Percentiles rank a stretch among this genome's conserved stretches.
phyloP scores from a whole-genome alignment of 164 flowering plant species.

The Chloranthus sessilifolius region DNA sequence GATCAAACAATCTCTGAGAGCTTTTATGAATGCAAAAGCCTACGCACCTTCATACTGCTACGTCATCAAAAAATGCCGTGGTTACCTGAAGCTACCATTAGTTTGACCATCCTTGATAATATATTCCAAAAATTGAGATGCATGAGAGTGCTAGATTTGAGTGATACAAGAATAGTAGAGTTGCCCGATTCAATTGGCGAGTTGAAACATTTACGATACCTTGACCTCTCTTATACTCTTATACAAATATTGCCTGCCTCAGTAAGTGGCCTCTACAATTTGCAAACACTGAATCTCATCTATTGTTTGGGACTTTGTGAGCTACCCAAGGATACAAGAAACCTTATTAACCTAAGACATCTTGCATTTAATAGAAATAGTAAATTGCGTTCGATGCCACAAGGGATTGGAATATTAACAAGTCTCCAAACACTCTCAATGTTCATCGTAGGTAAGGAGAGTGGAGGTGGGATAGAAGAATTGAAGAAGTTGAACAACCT shows the following conservation, averaged over 20 bases:
- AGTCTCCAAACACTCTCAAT: conserved; percentile 18
- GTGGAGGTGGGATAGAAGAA: background rate
- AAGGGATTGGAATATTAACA: background rate
- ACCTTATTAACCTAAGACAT: conserved; percentile 10
- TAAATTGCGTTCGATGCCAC: conserved; percentile 2
- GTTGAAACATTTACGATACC: conserved; percentile 8
- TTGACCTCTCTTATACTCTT: background rate
- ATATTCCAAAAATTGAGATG: background rate
- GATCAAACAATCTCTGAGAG: too few species aligned
- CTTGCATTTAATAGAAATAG: too few species aligned
- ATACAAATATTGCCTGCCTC: conserved; percentile 10
- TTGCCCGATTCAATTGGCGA: conserved; percentile 1
- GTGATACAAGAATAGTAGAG: background rate
- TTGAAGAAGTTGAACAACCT: conserved; percentile 2
- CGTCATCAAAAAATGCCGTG: too few species aligned
- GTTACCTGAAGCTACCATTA: background rate
- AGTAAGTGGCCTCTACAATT: conserved; percentile 9
- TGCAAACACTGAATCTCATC: conserved; percentile 21
- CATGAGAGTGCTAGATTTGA: background rate
- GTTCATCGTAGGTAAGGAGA: conserved; percentile 9
- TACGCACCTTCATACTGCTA: too few species aligned
- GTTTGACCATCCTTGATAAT: background rate
- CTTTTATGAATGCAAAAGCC: too few species aligned
- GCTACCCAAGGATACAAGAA: conserved; percentile 4
- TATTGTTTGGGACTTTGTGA: conserved; percentile 10